Conservation (phyloP, 306 rosid species). For the Carpinus fangiana region DNA sequence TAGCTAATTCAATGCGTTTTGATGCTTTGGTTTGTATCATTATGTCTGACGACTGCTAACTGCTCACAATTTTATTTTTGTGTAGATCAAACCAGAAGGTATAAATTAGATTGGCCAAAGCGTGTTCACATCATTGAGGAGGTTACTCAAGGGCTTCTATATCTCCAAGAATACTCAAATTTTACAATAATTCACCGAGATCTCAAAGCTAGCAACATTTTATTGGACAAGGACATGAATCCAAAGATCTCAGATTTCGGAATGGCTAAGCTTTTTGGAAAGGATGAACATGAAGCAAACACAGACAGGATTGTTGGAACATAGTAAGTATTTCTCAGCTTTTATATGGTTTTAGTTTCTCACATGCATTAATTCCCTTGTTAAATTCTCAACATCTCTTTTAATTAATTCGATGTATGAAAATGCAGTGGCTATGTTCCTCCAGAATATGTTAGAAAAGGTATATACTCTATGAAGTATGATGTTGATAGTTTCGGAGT, state of each 20-base stretch:
- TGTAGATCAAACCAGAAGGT: conserved; percentile 46
- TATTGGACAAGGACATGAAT: conserved; percentile 51
- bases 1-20: too few species aligned
- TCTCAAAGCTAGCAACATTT: conserved; percentile 62
- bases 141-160: conserved; percentile 68
- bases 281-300: conserved; percentile 62
- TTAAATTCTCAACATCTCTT: background rate
- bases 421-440: background rate
- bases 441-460: conserved; percentile 28
- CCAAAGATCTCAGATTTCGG: conserved; percentile 73
- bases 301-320: conserved; percentile 62
- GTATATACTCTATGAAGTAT: conserved; percentile 29
- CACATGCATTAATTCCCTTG: background rate
- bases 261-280: conserved; percentile 61
- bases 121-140: conserved; percentile 64
- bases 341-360: background rate
- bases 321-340: conserved; percentile 37
- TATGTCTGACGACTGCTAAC: conserved; percentile 2
- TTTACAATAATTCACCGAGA: conserved; percentile 67
- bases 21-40: background rate
- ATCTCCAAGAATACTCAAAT: conserved; percentile 79
- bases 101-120: conserved; percentile 45
- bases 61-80: conserved; percentile 18
- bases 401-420: too few species aligned
- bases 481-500: conserved; percentile 8